These are phyloP conservation scores for Taxillus chinensis DNA, from an alignment of 164 flowering plant genomes.

Conservation along the genomic window DNA sequence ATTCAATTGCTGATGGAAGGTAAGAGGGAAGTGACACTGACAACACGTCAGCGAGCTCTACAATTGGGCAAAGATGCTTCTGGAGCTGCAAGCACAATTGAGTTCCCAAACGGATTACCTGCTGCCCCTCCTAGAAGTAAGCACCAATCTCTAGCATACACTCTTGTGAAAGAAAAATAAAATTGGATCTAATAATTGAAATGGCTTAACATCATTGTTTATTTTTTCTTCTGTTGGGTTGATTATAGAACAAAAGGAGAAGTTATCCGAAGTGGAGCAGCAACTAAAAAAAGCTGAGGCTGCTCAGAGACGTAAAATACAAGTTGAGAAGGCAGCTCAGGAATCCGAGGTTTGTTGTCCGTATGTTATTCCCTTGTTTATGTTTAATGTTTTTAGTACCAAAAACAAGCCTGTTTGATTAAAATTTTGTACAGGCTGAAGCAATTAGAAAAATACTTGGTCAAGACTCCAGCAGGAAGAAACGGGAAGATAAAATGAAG, in stretches of 20 bases:
- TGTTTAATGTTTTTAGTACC: neutral
- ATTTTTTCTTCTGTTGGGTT: neutral
- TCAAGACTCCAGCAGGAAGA: constrained; percentile 87
- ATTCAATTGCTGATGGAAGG: neutral
- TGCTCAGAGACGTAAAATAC: constrained; percentile 81
- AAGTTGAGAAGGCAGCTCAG: constrained; percentile 79
- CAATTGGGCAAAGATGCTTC: too few relatives aligned
- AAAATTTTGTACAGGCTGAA: constrained; percentile 55
- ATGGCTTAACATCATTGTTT: constrained; percentile 1
- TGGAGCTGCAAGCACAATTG: constrained; percentile 14
- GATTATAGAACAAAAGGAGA: constrained; percentile 77
- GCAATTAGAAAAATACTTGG: constrained; percentile 93
- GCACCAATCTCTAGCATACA: constrained; percentile 14
- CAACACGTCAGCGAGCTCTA: too few relatives aligned
- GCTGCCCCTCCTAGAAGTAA: constrained; percentile 83
- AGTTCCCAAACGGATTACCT: constrained; percentile 89
- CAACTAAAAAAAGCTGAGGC: constrained; percentile 94
- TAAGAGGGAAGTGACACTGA: too few relatives aligned
- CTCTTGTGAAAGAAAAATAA: neutral
- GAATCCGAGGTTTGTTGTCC: constrained; percentile 66
- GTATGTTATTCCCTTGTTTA: neutral
- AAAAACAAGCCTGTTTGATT: neutral
- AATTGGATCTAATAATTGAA: constrained; percentile 1
- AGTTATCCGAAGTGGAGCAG: constrained; percentile 80
- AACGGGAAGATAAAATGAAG: constrained; percentile 70